Evolutionary conservation across 2,329 filamentous ascomycete species (phyloP), one percentile per base, ranked within the genome.

Genomic region (Cladosporium phlei): DNA sequence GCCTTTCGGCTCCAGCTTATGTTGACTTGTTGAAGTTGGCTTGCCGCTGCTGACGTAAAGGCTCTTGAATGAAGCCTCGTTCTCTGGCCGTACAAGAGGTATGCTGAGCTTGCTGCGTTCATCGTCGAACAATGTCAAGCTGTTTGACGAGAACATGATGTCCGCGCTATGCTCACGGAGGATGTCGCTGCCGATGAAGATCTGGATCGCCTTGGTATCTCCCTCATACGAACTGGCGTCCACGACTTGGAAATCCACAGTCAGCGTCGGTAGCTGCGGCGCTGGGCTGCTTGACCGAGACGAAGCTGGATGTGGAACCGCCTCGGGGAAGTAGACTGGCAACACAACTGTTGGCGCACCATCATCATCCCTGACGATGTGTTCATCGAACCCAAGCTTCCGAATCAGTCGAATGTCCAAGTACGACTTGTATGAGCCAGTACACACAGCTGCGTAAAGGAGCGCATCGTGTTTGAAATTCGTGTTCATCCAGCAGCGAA

Each of bases 401-500:
- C 80, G 80, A 39, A 96, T 71, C 43, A 96, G 75, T 5, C 81
- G 79, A 56, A 79, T 76, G 47, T 93, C 85, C 35, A 98, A 70
- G n/a, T 81, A 82, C 1, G 93, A 97, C 57, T 82, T 84, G 65
- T 90, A 89, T 4, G 93, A 95, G 2, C 91, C 93, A 2, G 88
- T 91, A 66, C 93, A 97, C 2, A 97, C 76, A 25, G 89, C 90
- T 27, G 90, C 93, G 63, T 97, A 97, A 4, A 96, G 74, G 12
- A 97, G 77, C 8, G 88, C 85, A 54, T 86, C 83, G 62, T 95
- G 91, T 11, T 89, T 91, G 68, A 95, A 97, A 59, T 88, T 84
- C 27, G 83, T 85, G 20, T 87, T 91, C 57, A 97, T 75, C 90
- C 93, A 97, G 71, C 93, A 98, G 51, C 93, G 85, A 48, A 97